Conservation (phyloP, 108 stramenopile species). For the Schizochytrium sp. region DNA sequence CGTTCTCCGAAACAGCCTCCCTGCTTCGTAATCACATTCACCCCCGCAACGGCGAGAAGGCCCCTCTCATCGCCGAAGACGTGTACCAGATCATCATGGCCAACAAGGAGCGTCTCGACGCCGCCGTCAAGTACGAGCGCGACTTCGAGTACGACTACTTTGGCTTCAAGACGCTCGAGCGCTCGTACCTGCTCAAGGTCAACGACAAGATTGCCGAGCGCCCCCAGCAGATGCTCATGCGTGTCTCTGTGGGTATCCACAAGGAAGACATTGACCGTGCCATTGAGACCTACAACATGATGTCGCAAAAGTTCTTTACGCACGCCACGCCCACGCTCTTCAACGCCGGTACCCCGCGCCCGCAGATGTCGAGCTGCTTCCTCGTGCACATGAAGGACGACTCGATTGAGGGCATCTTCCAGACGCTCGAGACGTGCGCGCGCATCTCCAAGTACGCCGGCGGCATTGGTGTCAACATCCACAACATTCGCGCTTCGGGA, state of each 20-base stretch:
- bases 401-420: constrained; percentile 96
- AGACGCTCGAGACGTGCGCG: constrained; percentile 96
- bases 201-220: constrained; percentile 86
- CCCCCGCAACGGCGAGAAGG: constrained; percentile 70
- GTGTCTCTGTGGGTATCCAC: constrained; percentile 94
- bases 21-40: constrained; percentile 50
- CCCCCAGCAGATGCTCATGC: constrained; percentile 97
- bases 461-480: constrained; percentile 88
- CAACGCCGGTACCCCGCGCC: constrained; percentile 88
- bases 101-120: constrained; percentile 68
- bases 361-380: constrained; percentile 97
- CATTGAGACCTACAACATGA: constrained; percentile 88
- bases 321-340: constrained; percentile 98
- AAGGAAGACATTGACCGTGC: constrained; percentile 74
- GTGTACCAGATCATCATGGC: constrained; percentile 73
- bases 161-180: constrained; percentile 99
- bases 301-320: constrained; percentile 87
- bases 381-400: constrained; percentile 89
- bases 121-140: constrained; percentile 73
- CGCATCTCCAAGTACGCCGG: constrained; percentile 98
- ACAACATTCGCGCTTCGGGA: constrained; percentile 82
- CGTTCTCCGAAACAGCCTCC: constrained; percentile 75
- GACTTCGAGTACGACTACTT: constrained; percentile 98
- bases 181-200: constrained; percentile 84
- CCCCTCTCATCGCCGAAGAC: constrained; percentile 69